A percentile compares a stretch with the other conserved stretches of the same genome.
These are phyloP conservation scores for Metschnikowia kofuensis DNA, from an alignment of 805 yeast species.

Conservation along the genomic window DNA sequence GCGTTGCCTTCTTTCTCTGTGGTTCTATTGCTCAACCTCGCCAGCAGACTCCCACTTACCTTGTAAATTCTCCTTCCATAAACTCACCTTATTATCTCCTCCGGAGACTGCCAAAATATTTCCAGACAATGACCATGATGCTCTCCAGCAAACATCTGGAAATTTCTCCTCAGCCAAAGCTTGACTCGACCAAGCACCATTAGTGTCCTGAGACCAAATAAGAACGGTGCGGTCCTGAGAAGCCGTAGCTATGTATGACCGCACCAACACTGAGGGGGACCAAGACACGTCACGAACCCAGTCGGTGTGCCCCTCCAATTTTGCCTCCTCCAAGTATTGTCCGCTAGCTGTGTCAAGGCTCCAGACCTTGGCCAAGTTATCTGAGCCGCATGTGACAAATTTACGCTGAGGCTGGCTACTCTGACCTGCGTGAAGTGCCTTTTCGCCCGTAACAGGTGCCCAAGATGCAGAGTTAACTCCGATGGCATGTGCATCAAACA, in stretches of 20 bases:
- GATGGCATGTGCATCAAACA: constrained; percentile 80
- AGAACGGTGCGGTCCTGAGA: constrained; percentile 94
- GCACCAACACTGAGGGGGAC: constrained; percentile 88
- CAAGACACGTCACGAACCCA: constrained; percentile 99
- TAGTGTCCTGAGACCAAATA: constrained; percentile 86
- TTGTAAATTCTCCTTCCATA: constrained; percentile 92
- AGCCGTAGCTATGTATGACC: constrained; percentile 91
- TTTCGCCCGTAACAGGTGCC: constrained; percentile 64
- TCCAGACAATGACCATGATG: constrained; percentile 95
- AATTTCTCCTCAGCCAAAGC: constrained; percentile 73
- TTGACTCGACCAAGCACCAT: constrained; percentile 78
- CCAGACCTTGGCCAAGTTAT: constrained; percentile 93
- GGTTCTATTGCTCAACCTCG: constrained; percentile 71
- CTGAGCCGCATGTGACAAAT: constrained; percentile 93
- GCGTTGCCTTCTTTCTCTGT: no score
- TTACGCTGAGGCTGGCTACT: constrained; percentile 47
- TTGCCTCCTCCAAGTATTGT: constrained; percentile 68
- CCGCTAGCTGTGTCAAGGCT: constrained; percentile 52
- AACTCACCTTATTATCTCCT: constrained; percentile 92
- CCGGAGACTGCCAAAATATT: constrained; percentile 93
- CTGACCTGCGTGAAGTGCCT: constrained; percentile 20
- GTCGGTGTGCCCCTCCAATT: constrained; percentile 86
- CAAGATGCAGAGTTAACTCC: constrained; percentile 95
- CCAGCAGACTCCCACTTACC: constrained; percentile 99
- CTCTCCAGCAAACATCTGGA: constrained; percentile 98